Conservation (phyloP, 257 asterid species). For the Parsonsia alboflavescens region DNA sequence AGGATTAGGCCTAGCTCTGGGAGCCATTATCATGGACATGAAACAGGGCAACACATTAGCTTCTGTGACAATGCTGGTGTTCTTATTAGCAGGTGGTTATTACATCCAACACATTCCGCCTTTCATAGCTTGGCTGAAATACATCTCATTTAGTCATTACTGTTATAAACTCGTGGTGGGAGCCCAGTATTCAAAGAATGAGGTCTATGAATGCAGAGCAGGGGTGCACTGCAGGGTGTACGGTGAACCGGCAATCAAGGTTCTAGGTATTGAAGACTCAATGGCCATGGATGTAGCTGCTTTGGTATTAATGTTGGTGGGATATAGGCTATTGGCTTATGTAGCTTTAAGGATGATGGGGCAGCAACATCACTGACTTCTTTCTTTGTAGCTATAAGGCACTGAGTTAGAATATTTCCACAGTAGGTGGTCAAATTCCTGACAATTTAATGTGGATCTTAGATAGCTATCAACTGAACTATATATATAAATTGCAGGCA, state of each 20-base stretch:
- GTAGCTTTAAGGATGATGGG: constrained; percentile 56
- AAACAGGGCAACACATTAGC: constrained; percentile 64
- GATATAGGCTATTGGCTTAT: constrained; percentile 70
- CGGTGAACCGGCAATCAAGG: constrained; percentile 59
- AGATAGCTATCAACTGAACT: not conserved
- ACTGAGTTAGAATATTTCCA: not conserved
- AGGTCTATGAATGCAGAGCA: constrained; percentile 53
- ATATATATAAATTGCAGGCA: not conserved
- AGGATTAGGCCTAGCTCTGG: constrained; percentile 83
- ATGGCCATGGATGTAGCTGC: constrained; percentile 54
- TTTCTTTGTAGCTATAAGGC: too few species aligned
- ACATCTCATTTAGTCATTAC: constrained; percentile 63
- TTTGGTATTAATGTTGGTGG: constrained; percentile 65
- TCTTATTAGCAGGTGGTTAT: constrained; percentile 67
- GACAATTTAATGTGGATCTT: not conserved
- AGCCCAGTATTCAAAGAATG: constrained; percentile 52
- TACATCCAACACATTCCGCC: constrained; percentile 71
- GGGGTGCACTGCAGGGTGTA: constrained; percentile 43
- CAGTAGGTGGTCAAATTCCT: not conserved
- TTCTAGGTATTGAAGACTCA: constrained; percentile 42
- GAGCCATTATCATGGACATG: constrained; percentile 71
- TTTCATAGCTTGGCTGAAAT: constrained; percentile 66
- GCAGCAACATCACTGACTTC: constrained; percentile 35
- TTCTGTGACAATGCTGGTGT: constrained; percentile 68
- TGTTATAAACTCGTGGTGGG: constrained; percentile 66